A percentile compares a stretch with the other conserved stretches of the same genome.
Conservation (phyloP, 768 basidiomycete species). For the Pleurotus giganteus region DNA sequence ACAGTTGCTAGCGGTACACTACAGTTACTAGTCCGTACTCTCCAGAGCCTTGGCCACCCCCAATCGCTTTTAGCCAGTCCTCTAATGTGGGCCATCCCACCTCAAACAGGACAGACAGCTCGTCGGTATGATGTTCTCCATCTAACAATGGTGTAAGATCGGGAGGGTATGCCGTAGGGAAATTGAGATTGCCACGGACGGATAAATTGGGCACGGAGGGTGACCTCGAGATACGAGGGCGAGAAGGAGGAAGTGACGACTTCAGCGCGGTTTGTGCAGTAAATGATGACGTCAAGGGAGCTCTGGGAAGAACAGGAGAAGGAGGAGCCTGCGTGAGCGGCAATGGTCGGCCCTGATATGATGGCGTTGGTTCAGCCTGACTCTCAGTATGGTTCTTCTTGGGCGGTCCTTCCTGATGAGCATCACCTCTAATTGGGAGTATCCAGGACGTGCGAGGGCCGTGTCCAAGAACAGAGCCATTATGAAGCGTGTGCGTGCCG, state of each 20-base stretch:
- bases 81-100: slow-evolving; percentile 82
- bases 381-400: not conserved
- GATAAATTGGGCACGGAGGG: slow-evolving; percentile 50
- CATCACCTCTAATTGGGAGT: slow-evolving; percentile 15
- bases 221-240: slow-evolving; percentile 53
- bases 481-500: slow-evolving; percentile 40
- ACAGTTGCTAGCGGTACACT: slow-evolving; percentile 70
- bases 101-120: slow-evolving; percentile 79
- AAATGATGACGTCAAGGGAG: slow-evolving; percentile 16
- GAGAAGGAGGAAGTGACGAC: slow-evolving; percentile 27
- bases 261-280: not conserved
- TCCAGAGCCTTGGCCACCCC: slow-evolving; percentile 58
- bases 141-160: slow-evolving; percentile 66
- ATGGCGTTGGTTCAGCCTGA: slow-evolving; percentile 17
- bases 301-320: slow-evolving; percentile 37
- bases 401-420: not conserved
- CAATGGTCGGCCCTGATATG: slow-evolving; percentile 40
- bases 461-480: slow-evolving; percentile 22
- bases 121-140: slow-evolving; percentile 91
- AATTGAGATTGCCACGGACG: slow-evolving; percentile 17
- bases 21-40: slow-evolving; percentile 77
- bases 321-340: slow-evolving; percentile 34
- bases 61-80: slow-evolving; percentile 62
- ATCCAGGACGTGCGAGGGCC: slow-evolving; percentile 45
- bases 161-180: slow-evolving; percentile 44